Evolutionary conservation across 495 filamentous ascomycete species (phyloP).

Genomic region (Glonium stellatum): DNA sequence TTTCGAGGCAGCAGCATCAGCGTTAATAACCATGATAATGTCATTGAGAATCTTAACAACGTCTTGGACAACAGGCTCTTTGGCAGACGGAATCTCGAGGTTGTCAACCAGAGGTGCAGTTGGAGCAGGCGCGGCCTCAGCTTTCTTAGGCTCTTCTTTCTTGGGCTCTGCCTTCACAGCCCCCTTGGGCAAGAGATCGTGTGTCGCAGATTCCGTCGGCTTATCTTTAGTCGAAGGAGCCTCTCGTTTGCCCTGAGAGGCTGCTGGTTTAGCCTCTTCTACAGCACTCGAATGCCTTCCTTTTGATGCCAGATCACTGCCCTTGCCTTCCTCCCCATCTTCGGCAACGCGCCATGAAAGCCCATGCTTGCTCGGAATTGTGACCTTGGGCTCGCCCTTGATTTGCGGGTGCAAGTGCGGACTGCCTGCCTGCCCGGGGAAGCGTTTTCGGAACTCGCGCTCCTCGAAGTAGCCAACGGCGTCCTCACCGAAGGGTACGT

Average conservation of each 20-base stretch:
- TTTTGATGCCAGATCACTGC: slow-evolving; percentile 22
- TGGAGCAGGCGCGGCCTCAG: slow-evolving; percentile 26
- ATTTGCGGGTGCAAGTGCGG: slow-evolving; percentile 41
- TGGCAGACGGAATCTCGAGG: slow-evolving; percentile 60
- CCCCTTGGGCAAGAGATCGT: slow-evolving; percentile 30
- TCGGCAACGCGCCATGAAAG: slow-evolving; percentile 74
- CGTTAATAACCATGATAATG: slow-evolving; percentile 86
- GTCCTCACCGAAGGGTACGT: slow-evolving; percentile 89
- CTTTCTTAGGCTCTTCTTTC: slow-evolving; percentile 23
- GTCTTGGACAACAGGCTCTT: slow-evolving; percentile 84
- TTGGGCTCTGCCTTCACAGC: slow-evolving; percentile 13
- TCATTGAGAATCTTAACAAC: slow-evolving; percentile 93
- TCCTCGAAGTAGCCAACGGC: slow-evolving; percentile 96
- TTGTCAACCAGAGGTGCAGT: slow-evolving; percentile 65
- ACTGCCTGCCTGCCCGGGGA: slow-evolving; percentile 62
- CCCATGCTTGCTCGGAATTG: slow-evolving; percentile 77
- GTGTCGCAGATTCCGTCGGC: slow-evolving; percentile 17
- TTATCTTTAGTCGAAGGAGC: slow-evolving; percentile 29
- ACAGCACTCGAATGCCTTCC: slow-evolving; percentile 36
- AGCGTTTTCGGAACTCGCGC: slow-evolving; percentile 83
- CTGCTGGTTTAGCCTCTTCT: slow-evolving; percentile 11
- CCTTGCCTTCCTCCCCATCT: slow-evolving; percentile 30
- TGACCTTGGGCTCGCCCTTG: slow-evolving; percentile 59
- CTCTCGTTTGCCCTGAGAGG: slow-evolving; percentile 3
- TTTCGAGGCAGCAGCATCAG: slow-evolving; percentile 63